These are phyloP conservation scores for Aspergillus leporis DNA, from an alignment of 495 filamentous ascomycete species.

Conservation along the genomic window DNA sequence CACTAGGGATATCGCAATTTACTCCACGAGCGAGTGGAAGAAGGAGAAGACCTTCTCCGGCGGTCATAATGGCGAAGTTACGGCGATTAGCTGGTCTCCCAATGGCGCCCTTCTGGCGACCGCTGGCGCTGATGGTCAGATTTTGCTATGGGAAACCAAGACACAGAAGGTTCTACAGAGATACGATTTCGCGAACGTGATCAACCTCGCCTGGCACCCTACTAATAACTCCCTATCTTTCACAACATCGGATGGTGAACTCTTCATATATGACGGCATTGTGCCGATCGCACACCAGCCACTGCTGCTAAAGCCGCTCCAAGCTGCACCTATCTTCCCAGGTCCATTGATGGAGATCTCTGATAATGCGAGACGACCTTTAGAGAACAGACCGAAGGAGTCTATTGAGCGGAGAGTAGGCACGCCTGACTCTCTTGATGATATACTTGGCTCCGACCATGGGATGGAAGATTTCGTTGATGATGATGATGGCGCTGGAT, in stretches of 20 bases:
- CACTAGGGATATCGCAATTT: conserved; percentile 80
- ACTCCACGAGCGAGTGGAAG: conserved; percentile 85
- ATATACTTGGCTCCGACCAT: conserved; percentile 50
- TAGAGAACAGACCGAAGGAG: conserved; percentile 58
- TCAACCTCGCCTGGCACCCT: conserved; percentile 89
- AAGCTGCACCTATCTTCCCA: conserved; percentile 84
- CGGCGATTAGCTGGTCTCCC: conserved; percentile 86
- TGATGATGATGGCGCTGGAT: conserved; percentile 95
- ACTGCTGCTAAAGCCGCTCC: conserved; percentile 59
- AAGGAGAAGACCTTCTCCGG: conserved; percentile 73
- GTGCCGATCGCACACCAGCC: conserved; percentile 64
- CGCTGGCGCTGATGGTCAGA: conserved; percentile 77
- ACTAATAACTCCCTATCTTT: conserved; percentile 84
- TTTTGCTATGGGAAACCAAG: conserved; percentile 87
- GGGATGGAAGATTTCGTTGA: conserved; percentile 80
- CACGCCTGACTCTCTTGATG: conserved; percentile 61
- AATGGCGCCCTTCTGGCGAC: conserved; percentile 87
- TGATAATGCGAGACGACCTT: conserved; percentile 58
- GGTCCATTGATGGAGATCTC: conserved; percentile 74
- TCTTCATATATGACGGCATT: conserved; percentile 84
- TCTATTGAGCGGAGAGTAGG: conserved; percentile 42
- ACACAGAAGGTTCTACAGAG: conserved; percentile 68
- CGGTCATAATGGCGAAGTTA: conserved; percentile 84
- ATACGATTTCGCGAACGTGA: conserved; percentile 77
- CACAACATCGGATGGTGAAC: conserved; percentile 84